Evolutionary conservation across 441 rosid species (phyloP), one percentile per base, ranked within the genome.

Genomic region (Brassica hybrid): DNA sequence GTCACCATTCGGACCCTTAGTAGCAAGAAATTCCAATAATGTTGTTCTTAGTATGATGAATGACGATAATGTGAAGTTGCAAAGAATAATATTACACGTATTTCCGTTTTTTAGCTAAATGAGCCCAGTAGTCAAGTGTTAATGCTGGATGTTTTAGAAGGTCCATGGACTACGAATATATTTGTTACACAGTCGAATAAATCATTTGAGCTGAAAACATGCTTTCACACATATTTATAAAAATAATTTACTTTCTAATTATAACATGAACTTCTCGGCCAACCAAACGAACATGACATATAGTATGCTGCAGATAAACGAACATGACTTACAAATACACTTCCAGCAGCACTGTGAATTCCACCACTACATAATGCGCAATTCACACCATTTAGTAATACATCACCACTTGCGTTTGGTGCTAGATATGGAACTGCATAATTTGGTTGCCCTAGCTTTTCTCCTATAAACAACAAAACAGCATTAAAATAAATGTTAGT

Each of bases 361-460:
- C 96, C 97, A 19, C 91, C 91, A 58, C 84, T 94, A 23, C 94
- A 91, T 0, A 93, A 93, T 70, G 93, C 97, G 61, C 86, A 93
- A 69, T 89, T 91, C 67, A 89, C 94, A 23, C 96, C 94, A 58
- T 60, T 77, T 71, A 89, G 73, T 74, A 87, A 8, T 41, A 72
- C 76, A 7, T 86, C 52, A 72, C 96, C 89, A 6, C 8, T 74
- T 3, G 96, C 90, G 52, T 90, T 86, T 14, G 93, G 97, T 74
- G 92, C 91, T 86, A 93, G 74, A 83, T 21, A 21, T 21, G 23
- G 23, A 21, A 21, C 23, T 21, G 23, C 23, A 21, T 21, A 21
- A 21, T 21, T 21, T 84, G 79, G 4, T 1, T 80, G 76, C 16
- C 92, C 94, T 21, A 21, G 1, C 2, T 21, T 21, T 21, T 21